A percentile compares a stretch with the other conserved stretches of the same genome.
Evolutionary conservation across 306 rosid genomes (phyloP).

Genomic region (Dalbergia oliveri): DNA sequence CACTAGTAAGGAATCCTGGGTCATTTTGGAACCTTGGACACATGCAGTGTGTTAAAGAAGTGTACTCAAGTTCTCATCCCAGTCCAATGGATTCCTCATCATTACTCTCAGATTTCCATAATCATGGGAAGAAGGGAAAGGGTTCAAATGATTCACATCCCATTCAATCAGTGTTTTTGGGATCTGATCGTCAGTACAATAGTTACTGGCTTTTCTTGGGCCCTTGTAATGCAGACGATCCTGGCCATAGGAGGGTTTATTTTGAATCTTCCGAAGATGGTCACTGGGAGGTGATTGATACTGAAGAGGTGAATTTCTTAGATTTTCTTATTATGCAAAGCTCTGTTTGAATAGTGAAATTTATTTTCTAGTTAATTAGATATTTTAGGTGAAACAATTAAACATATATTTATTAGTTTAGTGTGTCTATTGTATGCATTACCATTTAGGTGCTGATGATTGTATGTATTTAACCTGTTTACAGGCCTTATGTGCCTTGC

Average conservation of each 20-base stretch:
- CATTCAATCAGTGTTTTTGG: slow-evolving; percentile 92
- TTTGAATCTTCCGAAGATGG: slow-evolving; percentile 99
- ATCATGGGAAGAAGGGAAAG: slow-evolving; percentile 47
- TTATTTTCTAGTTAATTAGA: slow-evolving; percentile 19
- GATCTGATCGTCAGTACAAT: slow-evolving; percentile 96
- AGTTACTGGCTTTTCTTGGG: slow-evolving; percentile 99
- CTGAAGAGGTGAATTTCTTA: slow-evolving; percentile 73
- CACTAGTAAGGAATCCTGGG: slow-evolving; percentile 59
- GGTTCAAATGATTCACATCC: slow-evolving; percentile 63
- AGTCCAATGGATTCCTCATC: slow-evolving; percentile 72
- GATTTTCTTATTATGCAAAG: slow-evolving; percentile 29
- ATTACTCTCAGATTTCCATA: slow-evolving; percentile 55
- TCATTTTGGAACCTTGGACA: slow-evolving; percentile 58
- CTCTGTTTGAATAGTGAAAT: slow-evolving; percentile 13
- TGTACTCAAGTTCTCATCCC: slow-evolving; percentile 54
- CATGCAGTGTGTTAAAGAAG: slow-evolving; percentile 55
- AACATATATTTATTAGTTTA: slow-evolving; percentile 26
- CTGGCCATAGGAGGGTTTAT: slow-evolving; percentile 96
- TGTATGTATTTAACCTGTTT: slow-evolving; percentile 35
- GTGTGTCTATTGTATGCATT: slow-evolving; percentile 29
- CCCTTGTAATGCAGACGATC: slow-evolving; percentile 82
- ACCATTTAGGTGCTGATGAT: slow-evolving; percentile 31
- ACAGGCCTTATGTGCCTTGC: slow-evolving; percentile 81
- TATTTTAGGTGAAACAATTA: slow-evolving; percentile 18
- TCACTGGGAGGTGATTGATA: slow-evolving; percentile 96